Conservation (phyloP, 768 basidiomycete species). For the Hydnomerulius pinastri region DNA sequence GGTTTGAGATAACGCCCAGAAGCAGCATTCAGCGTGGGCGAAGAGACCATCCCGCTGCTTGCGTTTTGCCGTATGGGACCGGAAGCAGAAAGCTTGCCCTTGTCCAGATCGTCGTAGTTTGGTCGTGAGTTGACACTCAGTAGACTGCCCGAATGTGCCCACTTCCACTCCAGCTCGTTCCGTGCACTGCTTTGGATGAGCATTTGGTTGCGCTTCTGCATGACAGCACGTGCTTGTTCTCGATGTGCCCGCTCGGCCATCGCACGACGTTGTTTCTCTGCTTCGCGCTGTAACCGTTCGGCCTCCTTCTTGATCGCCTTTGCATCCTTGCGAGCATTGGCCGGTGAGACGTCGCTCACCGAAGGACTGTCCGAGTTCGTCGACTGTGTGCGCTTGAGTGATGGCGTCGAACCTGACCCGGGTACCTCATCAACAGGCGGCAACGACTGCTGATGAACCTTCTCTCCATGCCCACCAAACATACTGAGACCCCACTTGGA, state of each 20-base stretch:
- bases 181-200: conserved; percentile 54
- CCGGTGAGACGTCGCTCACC: conserved; percentile 48
- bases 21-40: conserved; percentile 60
- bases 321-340: conserved; percentile 50
- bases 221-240: conserved; percentile 90
- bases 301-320: conserved; percentile 85
- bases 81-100: conserved; percentile 56
- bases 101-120: conserved; percentile 30
- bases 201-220: conserved; percentile 84
- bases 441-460: conserved; percentile 57
- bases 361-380: conserved; percentile 75
- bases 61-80: conserved; percentile 67
- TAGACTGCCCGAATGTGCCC: conserved; percentile 41
- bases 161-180: conserved; percentile 66
- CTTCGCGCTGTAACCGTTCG: conserved; percentile 74
- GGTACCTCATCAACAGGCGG: conserved; percentile 76
- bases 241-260: conserved; percentile 72
- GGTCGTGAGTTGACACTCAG: conserved; percentile 41
- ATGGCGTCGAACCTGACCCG: conserved; percentile 54
- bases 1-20: conserved; percentile 55
- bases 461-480: conserved; percentile 75
- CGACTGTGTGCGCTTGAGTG: conserved; percentile 79
- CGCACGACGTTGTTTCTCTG: conserved; percentile 81
- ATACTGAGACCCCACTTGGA: conserved; percentile 66
- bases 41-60: conserved; percentile 39